Conservation (phyloP, 768 basidiomycete genomes). For the Amylocystis lapponica region DNA sequence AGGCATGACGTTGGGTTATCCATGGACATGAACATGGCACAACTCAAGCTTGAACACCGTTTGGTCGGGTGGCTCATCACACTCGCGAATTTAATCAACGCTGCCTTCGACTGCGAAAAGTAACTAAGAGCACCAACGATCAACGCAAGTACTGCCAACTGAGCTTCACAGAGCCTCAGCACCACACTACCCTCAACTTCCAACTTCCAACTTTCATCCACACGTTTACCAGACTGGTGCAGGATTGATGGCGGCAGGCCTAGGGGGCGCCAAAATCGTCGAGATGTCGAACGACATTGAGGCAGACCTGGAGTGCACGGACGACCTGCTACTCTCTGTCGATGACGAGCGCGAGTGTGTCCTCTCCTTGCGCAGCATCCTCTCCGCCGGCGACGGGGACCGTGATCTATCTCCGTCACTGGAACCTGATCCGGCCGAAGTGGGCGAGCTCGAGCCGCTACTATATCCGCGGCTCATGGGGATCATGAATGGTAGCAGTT, state of each 20-base stretch:
- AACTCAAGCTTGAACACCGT: too few relatives aligned
- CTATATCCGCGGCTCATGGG: too few relatives aligned
- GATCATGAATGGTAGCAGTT: not conserved
- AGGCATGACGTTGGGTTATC: too few relatives aligned
- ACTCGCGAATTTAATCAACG: too few relatives aligned
- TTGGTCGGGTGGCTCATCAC: too few relatives aligned
- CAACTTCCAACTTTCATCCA: not conserved
- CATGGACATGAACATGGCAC: too few relatives aligned
- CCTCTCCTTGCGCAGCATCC: not conserved
- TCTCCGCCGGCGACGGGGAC: not conserved
- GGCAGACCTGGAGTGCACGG: too few relatives aligned
- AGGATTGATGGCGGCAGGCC: conserved; percentile 15
- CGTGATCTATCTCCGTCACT: conserved; percentile 6
- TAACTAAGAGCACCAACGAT: conserved; percentile 1
- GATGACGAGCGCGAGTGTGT: not conserved
- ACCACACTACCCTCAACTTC: conserved; percentile 1
- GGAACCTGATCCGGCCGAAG: conserved; percentile 8
- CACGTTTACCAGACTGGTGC: conserved; percentile 4
- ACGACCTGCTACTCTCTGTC: not conserved
- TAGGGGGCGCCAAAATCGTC: conserved; percentile 17
- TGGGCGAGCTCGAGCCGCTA: conserved; percentile 15
- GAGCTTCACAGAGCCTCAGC: not conserved
- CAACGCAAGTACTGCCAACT: conserved; percentile 1
- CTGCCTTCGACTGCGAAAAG: not conserved
- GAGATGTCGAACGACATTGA: conserved; percentile 21